These are phyloP conservation scores for Colletotrichum theobromicola DNA, from an alignment of 2,329 filamentous ascomycete species.

Conservation along the genomic window DNA sequence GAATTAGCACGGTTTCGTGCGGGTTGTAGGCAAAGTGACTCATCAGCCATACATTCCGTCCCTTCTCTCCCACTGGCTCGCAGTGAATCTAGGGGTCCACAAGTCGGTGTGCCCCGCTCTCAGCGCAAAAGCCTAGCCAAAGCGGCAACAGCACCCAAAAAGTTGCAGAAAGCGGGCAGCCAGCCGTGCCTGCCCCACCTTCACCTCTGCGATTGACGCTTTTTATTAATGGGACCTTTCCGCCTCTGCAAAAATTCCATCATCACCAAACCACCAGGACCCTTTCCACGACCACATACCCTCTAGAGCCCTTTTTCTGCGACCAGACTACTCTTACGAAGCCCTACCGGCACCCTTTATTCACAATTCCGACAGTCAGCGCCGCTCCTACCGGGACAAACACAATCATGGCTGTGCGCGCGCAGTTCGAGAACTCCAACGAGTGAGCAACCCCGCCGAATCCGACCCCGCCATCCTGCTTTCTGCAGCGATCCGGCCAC, in stretches of 20 bases:
- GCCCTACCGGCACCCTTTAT: background rate
- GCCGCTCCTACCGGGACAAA: background rate
- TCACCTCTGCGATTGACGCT: conserved; percentile 9
- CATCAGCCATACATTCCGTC: conserved; percentile 12
- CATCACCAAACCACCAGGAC: conserved; percentile 8
- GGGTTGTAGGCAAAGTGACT: conserved; percentile 7
- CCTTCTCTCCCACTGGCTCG: background rate
- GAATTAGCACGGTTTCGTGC: background rate
- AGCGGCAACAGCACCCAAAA: background rate
- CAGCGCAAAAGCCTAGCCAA: background rate
- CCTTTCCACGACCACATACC: background rate
- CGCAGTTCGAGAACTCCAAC: conserved; percentile 89
- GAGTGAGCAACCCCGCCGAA: conserved; percentile 64
- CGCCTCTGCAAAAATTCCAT: conserved; percentile 22
- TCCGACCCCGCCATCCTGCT: conserved; percentile 23
- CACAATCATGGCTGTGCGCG: conserved; percentile 67
- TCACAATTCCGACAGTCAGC: background rate
- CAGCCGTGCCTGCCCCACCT: conserved; percentile 1
- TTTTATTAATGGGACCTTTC: conserved; percentile 21
- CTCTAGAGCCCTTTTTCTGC: background rate
- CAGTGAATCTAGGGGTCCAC: conserved; percentile 10
- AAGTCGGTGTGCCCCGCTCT: conserved; percentile 11
- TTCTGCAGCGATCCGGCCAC: background rate
- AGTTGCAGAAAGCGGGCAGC: background rate
- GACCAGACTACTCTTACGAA: background rate